These are phyloP conservation scores for Poa pratensis DNA, from an alignment of 176 grass and related monocot species.

Conservation along the genomic window DNA sequence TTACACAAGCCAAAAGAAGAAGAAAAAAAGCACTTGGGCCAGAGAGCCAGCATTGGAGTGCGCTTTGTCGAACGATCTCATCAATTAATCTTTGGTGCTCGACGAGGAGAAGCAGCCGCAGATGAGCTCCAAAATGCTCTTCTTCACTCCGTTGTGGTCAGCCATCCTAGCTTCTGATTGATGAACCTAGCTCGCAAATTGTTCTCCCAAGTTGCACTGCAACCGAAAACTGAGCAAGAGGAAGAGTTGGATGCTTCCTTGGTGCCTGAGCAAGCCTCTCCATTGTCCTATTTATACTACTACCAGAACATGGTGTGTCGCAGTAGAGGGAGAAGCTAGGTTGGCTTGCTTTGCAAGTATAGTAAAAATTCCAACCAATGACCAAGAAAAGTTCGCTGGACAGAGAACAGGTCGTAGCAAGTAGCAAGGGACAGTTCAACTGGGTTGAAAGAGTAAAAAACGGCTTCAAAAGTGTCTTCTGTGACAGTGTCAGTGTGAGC, in stretches of 20 bases:
- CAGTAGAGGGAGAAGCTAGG: background rate
- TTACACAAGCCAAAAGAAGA: no score
- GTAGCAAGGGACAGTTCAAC: background rate
- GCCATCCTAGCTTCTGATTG: background rate
- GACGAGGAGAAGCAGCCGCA: constrained; percentile 41
- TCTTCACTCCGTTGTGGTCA: constrained; percentile 40
- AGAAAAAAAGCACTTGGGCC: background rate
- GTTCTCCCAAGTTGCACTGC: background rate
- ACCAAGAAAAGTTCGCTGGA: background rate
- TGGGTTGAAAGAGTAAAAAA: constrained; percentile 4
- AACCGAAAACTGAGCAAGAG: background rate
- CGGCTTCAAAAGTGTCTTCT: background rate
- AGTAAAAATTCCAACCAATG: background rate
- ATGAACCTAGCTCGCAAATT: background rate
- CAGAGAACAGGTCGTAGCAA: background rate
- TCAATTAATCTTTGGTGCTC: constrained; percentile 19
- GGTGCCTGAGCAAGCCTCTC: background rate
- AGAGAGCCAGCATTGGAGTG: background rate
- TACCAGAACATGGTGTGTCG: background rate
- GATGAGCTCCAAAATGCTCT: constrained; percentile 34
- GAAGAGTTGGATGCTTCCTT: background rate
- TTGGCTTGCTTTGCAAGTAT: background rate
- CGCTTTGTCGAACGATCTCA: background rate
- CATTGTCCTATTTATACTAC: background rate
- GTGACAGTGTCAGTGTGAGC: background rate